A percentile compares a stretch with the other conserved stretches of the same genome.
Conservation (phyloP, 495 filamentous ascomycete species). For the Astrocystis sublimbata region DNA sequence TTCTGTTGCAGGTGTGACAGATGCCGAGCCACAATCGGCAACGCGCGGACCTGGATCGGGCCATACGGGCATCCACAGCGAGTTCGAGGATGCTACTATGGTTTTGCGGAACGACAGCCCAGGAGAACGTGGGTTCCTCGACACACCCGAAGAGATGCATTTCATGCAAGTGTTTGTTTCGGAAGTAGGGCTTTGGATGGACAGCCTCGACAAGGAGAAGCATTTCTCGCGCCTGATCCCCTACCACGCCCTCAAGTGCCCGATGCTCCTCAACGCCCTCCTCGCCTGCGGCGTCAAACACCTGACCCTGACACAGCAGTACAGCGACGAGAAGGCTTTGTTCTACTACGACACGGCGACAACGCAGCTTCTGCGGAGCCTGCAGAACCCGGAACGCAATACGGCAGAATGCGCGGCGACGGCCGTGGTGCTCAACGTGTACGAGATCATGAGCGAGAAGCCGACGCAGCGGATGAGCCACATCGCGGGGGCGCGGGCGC, state of each 20-base stretch:
- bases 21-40: slow-evolving; percentile 27
- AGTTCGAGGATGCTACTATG: slow-evolving; percentile 39
- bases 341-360: slow-evolving; percentile 84
- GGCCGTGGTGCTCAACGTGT: slow-evolving; percentile 85
- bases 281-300: slow-evolving; percentile 88
- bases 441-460: slow-evolving; percentile 84
- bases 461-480: slow-evolving; percentile 79
- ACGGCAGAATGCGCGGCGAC: slow-evolving; percentile 85
- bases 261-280: slow-evolving; percentile 90
- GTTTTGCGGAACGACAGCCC: slow-evolving; percentile 52
- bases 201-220: slow-evolving; percentile 82
- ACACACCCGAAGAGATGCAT: slow-evolving; percentile 71
- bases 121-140: slow-evolving; percentile 57
- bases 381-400: slow-evolving; percentile 82
- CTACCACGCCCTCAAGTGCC: slow-evolving; percentile 75
- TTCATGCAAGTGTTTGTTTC: slow-evolving; percentile 92
- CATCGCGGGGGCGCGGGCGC: slow-evolving; percentile 79
- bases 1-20: slow-evolving; percentile 32
- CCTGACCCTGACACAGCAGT: slow-evolving; percentile 69
- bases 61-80: slow-evolving; percentile 16
- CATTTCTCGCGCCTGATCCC: slow-evolving; percentile 87
- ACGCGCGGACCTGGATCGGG: slow-evolving; percentile 20
- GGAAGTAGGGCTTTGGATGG: slow-evolving; percentile 93
- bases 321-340: slow-evolving; percentile 73
- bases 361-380: slow-evolving; percentile 64